Percentiles rank a stretch among this genome's conserved stretches.
Conservation (phyloP, 495 filamentous ascomycete species). For the Parachaetomium inaequale region DNA sequence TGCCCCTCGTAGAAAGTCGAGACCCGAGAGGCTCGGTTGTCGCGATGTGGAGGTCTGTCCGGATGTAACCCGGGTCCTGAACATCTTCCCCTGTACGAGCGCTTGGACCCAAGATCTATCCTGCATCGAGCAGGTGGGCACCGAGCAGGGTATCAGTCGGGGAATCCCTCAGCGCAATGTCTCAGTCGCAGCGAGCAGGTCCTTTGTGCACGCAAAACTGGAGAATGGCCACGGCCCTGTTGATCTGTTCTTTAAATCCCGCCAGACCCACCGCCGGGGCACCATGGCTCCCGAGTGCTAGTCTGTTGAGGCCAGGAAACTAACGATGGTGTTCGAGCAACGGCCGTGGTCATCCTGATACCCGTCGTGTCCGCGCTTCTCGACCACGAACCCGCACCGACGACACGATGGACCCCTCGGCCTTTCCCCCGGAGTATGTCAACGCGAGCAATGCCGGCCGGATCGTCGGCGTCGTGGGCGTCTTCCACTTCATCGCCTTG, state of each 20-base stretch:
- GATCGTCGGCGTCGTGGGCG: slow-evolving; percentile 17
- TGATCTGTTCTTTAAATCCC: background rate
- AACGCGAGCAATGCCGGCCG: slow-evolving; percentile 13
- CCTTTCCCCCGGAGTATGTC: slow-evolving; percentile 5
- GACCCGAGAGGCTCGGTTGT: too few relatives aligned
- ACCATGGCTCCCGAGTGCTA: background rate
- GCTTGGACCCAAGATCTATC: background rate
- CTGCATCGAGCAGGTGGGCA: background rate
- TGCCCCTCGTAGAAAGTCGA: too few relatives aligned
- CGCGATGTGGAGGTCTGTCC: background rate
- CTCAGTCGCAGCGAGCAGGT: background rate
- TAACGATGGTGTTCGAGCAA: background rate
- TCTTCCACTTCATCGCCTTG: slow-evolving; percentile 18
- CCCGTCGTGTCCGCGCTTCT: background rate
- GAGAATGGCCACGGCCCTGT: background rate
- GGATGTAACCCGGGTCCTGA: background rate
- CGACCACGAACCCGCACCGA: background rate
- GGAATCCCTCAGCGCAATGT: background rate
- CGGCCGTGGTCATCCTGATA: background rate
- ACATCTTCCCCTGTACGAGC: background rate
- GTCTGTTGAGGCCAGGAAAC: background rate
- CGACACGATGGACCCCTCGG: background rate
- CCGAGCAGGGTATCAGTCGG: background rate
- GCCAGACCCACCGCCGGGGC: background rate
- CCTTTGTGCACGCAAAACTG: background rate